These are phyloP conservation scores for Metschnikowia kofuensis DNA, from an alignment of 805 yeast species.

Conservation along the genomic window DNA sequence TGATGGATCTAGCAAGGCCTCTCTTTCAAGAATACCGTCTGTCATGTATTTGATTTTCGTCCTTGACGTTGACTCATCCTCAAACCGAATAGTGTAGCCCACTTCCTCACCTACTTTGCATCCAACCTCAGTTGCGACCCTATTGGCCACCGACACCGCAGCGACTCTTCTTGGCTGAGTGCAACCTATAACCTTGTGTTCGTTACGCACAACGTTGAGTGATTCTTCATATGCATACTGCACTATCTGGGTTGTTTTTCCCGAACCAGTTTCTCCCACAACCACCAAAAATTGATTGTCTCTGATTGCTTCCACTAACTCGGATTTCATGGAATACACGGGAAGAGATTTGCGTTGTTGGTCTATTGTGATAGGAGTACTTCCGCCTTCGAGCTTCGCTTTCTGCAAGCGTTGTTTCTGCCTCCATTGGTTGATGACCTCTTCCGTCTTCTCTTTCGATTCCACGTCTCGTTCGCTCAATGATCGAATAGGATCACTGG, in stretches of 20 bases:
- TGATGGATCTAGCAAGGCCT: constrained; percentile 76
- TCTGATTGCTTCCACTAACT: constrained; percentile 56
- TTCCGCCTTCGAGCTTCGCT: constrained; percentile 5
- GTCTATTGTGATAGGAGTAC: constrained; percentile 4
- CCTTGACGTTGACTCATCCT: constrained; percentile 50
- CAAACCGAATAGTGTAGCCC: constrained; percentile 86
- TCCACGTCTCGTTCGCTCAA: constrained; percentile 9
- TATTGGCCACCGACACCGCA: constrained; percentile 73
- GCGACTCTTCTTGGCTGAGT: constrained; percentile 87
- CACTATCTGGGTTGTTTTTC: constrained; percentile 44
- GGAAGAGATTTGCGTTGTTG: constrained; percentile 62
- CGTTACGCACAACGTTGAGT: constrained; percentile 28
- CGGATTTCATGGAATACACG: constrained; percentile 59
- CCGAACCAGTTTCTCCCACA: constrained; percentile 86
- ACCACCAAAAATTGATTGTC: constrained; percentile 81
- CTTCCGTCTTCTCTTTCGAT: constrained; percentile 10
- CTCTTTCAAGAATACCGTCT: constrained; percentile 93
- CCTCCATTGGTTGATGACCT: constrained; percentile 16
- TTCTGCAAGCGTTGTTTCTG: constrained; percentile 12
- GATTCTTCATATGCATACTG: constrained; percentile 60
- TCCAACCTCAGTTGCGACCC: constrained; percentile 81
- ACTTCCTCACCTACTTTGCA: constrained; percentile 69
- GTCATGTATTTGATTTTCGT: constrained; percentile 91
- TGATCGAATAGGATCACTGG: constrained; percentile 11
- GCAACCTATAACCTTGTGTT: constrained; percentile 47